phyloP scores from a whole-genome alignment of 2,329 filamentous ascomycete species.

The Rhexocercosporidium sp. region DNA sequence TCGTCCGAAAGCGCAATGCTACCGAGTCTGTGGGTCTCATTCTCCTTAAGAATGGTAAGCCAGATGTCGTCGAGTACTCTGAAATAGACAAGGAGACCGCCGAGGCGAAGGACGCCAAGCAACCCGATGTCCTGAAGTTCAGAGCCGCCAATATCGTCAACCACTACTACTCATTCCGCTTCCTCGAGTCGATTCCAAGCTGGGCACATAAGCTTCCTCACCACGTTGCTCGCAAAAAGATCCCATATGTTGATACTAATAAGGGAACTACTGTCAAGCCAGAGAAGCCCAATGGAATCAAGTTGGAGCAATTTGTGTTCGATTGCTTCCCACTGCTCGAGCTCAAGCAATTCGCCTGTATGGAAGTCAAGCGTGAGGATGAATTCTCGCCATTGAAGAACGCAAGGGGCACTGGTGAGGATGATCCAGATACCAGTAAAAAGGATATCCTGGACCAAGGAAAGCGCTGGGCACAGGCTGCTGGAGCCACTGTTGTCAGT shows the following conservation, averaged over 20 bases:
- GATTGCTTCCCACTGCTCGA: slow-evolving; percentile 93
- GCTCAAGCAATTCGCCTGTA: slow-evolving; percentile 88
- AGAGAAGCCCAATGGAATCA: slow-evolving; percentile 95
- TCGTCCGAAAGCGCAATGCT: slow-evolving; percentile 97
- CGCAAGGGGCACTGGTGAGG: slow-evolving; percentile 79
- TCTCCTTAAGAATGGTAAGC: slow-evolving; percentile 91
- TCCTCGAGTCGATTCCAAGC: slow-evolving; percentile 86
- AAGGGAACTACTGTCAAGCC: slow-evolving; percentile 85
- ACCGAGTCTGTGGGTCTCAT: slow-evolving; percentile 96
- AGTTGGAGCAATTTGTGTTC: slow-evolving; percentile 98
- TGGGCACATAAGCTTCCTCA: slow-evolving; percentile 90
- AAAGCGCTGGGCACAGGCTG: slow-evolving; percentile 80
- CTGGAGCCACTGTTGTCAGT: slow-evolving; percentile 75
- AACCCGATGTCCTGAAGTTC: slow-evolving; percentile 87
- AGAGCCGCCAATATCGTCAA: slow-evolving; percentile 99
- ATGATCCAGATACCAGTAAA: slow-evolving; percentile 93
- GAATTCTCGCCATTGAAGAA: slow-evolving; percentile 99
- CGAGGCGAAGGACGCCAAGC: slow-evolving; percentile 83
- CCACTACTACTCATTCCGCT: slow-evolving; percentile 97
- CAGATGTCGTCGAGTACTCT: slow-evolving; percentile 97
- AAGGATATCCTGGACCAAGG: slow-evolving; percentile 90
- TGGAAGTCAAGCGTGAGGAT: slow-evolving; percentile 95
- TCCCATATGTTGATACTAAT: slow-evolving; percentile 79
- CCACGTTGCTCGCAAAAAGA: slow-evolving; percentile 98
- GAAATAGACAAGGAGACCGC: slow-evolving; percentile 92